Conservation (phyloP, 208 protist species). For the Blechomonas ayalai region DNA sequence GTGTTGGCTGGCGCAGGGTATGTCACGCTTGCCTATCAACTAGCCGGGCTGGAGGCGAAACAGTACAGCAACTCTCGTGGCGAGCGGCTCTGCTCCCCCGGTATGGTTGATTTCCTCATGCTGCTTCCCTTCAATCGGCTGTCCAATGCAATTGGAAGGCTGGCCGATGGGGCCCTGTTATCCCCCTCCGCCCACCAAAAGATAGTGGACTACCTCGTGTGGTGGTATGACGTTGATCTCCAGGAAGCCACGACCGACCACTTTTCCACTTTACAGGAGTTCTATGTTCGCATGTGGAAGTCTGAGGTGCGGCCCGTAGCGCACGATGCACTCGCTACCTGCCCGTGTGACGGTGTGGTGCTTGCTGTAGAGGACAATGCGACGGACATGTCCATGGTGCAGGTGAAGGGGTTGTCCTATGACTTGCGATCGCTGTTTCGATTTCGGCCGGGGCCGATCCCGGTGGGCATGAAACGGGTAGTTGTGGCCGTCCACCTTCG, state of each 20-base stretch:
- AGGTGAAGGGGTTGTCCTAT: slow-evolving; percentile 79
- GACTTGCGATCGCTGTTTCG: slow-evolving; percentile 58
- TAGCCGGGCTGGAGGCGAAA: slow-evolving; percentile 52
- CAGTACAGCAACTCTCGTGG: slow-evolving; percentile 23
- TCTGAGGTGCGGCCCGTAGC: slow-evolving; percentile 30
- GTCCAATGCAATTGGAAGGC: slow-evolving; percentile 35
- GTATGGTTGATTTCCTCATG: slow-evolving; percentile 51
- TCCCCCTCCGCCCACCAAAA: slow-evolving; percentile 34
- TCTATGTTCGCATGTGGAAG: slow-evolving; percentile 67
- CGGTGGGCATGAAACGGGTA: slow-evolving; percentile 36
- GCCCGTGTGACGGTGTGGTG: slow-evolving; percentile 73
- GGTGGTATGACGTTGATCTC: slow-evolving; percentile 53
- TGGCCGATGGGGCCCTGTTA: slow-evolving; percentile 31
- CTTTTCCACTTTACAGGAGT: slow-evolving; percentile 66
- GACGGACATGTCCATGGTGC: slow-evolving; percentile 42
- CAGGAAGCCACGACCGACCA: slow-evolving; percentile 14
- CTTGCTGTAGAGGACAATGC: slow-evolving; percentile 33
- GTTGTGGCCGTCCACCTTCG: slow-evolving; percentile 61
- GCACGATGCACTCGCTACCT: slow-evolving; percentile 15
- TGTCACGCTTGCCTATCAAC: slow-evolving; percentile 30
- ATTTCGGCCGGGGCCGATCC: slow-evolving; percentile 8
- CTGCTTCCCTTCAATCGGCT: slow-evolving; percentile 62
- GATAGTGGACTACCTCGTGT: slow-evolving; percentile 29
- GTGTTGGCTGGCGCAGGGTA: slow-evolving; percentile 22
- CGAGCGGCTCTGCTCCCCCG: slow-evolving; percentile 35